Base-by-base conservation (phyloP, 345 rosid species). In the Lepidium aucheri region DNA sequence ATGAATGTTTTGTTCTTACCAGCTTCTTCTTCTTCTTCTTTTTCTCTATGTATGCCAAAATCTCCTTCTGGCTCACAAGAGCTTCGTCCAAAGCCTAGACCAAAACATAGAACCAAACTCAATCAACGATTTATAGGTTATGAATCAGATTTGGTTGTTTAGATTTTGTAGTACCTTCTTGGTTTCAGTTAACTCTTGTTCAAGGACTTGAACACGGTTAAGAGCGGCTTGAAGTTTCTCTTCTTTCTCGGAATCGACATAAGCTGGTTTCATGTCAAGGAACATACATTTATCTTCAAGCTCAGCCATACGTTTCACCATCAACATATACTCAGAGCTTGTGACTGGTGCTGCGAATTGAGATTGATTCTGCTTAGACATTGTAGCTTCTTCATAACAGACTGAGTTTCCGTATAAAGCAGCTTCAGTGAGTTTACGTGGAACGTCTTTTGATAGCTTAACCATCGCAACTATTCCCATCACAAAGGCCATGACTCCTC, bases 221-320 rank as follows among this genome's bases (percentile, higher is more conserved):
- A 94, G 51, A 1, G 99, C 92, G 30, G 86, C 81, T 33, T 77
- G 77, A 69, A 94, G 77, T 85, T 86, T 79, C 76, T 83, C 86
- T 81, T 86, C 96, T 63, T 90, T 93, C 57, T 86, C 97, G 8
- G 86, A 75, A 0, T 88, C 79, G 68, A 88, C 75, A 52, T 67
- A 28, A 30, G 78, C 44, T 14, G 83, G 81, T 72, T 78, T 83
- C 43, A 47, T 9, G 17, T 66, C 72, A 55, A 93, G 82, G 45
- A 40, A 53, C 53, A 36, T 78, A 58, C 84, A 76, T 67, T 76
- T 86, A 59, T 88, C 88, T 76, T 93, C 97, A 74, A 90, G 42
- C 35, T 84, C 86, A 30, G 90, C 83, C 90, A 93, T 85, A 59
- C 97, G 91, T 69, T 75, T 77, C 83, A 82, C 76, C 90, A 93